A percentile compares a stretch with the other conserved stretches of the same genome.
phyloP scores from a whole-genome alignment of 2,329 filamentous ascomycete species.

The Lanzia echinophila region DNA sequence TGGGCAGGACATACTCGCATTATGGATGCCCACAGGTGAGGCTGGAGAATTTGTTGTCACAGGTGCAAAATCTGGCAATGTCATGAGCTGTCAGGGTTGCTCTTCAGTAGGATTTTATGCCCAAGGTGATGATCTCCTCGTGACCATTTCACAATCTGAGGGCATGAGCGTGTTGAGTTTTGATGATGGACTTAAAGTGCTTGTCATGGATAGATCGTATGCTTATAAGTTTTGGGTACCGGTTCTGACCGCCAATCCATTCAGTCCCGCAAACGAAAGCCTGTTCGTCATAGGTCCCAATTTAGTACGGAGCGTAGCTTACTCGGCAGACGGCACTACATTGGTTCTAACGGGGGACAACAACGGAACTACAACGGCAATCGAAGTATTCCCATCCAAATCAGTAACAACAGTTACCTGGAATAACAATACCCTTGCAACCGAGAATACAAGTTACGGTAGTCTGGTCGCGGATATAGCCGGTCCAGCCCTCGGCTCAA shows the following conservation, averaged over 20 bases:
- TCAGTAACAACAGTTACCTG: conserved; percentile 41
- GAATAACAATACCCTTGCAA: conserved; percentile 39
- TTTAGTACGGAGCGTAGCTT: conserved; percentile 40
- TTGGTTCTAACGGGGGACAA: conserved; percentile 42
- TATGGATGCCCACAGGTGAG: conserved; percentile 50
- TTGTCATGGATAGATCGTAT: conserved; percentile 46
- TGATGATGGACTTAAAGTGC: conserved; percentile 40
- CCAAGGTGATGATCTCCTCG: conserved; percentile 35
- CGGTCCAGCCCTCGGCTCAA: conserved; percentile 8
- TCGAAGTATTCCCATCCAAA: conserved; percentile 43
- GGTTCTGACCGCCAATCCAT: conserved; percentile 37
- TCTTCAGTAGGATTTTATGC: conserved; percentile 37
- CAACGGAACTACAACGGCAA: conserved; percentile 31
- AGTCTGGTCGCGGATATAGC: conserved; percentile 27
- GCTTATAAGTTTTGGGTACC: conserved; percentile 54
- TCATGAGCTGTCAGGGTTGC: conserved; percentile 37
- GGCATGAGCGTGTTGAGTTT: conserved; percentile 43
- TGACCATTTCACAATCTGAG: conserved; percentile 42
- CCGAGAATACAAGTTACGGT: conserved; percentile 36
- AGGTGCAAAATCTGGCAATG: conserved; percentile 46
- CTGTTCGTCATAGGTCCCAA: conserved; percentile 47
- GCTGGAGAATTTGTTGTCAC: conserved; percentile 47
- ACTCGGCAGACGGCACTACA: conserved; percentile 28
- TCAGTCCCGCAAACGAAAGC: conserved; percentile 22
- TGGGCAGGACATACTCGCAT: conserved; percentile 39